Base-by-base conservation (phyloP, 2,329 filamentous ascomycete species). In the Arachnopeziza araneosa region DNA sequence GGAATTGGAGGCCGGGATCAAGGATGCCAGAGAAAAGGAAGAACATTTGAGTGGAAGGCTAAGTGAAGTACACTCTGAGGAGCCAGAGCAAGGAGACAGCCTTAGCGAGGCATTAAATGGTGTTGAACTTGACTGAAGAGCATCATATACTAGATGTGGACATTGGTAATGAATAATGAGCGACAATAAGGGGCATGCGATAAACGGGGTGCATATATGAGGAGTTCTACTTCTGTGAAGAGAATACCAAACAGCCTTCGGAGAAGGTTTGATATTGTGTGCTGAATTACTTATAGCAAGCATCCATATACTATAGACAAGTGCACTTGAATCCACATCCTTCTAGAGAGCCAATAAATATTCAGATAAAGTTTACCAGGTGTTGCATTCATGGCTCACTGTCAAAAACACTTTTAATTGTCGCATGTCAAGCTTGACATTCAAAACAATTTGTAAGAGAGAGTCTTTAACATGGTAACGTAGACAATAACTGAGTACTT, bases 61-160 rank as follows among this genome's bases (percentile, higher is more conserved):
- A 49, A 60, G 32, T n/a, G 53, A 23, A n/a, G 62, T 66, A 6
- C 55, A 62, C 12, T 63, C 65, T 7, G 59, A 60, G 8, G 24
- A 66, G 2, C 58, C 57, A 2, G 63, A 68, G 48, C 63, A 71
- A 32, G 59, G 54, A 7, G 63, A 68, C 56, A 69, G 62, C 54
- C 56, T 73, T 58, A 62, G 36, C 5, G 69, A 72, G 56, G 66
- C 67, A 1, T 56, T 72, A 54, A 67, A 71, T 63, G 70, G 69
- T 0, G 70, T 73, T 50, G 68, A 68, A 9, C 55, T 73, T 22
- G 71, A 73, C 58, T 73, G 55, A 71, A 30, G 24, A 50, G 24
- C n/a, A n/a, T 52, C n/a, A 24, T 57, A 14, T 21, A 1, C 19
- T 36, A 12, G 12, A 44, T 44, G 36, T 44, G 36, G 36, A 9